phyloP scores from a whole-genome alignment of 116 monocot genomes.

The Phalaenopsis hybrid region DNA sequence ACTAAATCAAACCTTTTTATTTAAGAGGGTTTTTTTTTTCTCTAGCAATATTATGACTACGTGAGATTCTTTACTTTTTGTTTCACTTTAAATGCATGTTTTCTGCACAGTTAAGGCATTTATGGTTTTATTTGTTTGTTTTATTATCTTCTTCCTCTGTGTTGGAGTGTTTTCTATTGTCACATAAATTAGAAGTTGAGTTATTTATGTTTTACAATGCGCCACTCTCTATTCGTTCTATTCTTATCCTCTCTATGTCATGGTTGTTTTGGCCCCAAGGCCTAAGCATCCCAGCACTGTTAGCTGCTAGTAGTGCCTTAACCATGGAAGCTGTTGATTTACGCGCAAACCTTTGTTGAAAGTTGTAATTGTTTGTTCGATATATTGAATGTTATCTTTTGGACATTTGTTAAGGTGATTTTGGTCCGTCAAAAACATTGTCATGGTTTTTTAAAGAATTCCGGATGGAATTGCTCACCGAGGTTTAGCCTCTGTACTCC shows the following conservation, averaged over 20 bases:
- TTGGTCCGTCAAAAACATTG: background rate
- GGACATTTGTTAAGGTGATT: background rate
- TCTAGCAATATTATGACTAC: background rate
- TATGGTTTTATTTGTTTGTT: background rate
- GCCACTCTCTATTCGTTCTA: background rate
- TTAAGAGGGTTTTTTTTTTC: background rate
- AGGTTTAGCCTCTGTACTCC: background rate
- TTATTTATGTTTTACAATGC: background rate
- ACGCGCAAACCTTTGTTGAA: background rate
- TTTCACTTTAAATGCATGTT: background rate
- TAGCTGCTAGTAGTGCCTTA: background rate
- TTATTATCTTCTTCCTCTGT: background rate
- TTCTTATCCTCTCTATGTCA: background rate
- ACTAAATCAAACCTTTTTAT: background rate
- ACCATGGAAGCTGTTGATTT: background rate
- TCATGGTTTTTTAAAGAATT: background rate
- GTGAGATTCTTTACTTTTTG: background rate
- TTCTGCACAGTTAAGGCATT: background rate
- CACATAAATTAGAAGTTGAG: background rate
- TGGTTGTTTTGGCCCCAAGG: background rate
- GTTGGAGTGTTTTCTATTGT: background rate
- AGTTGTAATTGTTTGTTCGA: background rate
- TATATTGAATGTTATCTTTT: background rate
- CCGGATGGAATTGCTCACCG: background rate
- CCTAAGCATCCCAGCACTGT: background rate